Evolutionary conservation across 352 stramenopile species (phyloP), one percentile per base, ranked within the genome.

Genomic region (Globisporangium iwayamae): DNA sequence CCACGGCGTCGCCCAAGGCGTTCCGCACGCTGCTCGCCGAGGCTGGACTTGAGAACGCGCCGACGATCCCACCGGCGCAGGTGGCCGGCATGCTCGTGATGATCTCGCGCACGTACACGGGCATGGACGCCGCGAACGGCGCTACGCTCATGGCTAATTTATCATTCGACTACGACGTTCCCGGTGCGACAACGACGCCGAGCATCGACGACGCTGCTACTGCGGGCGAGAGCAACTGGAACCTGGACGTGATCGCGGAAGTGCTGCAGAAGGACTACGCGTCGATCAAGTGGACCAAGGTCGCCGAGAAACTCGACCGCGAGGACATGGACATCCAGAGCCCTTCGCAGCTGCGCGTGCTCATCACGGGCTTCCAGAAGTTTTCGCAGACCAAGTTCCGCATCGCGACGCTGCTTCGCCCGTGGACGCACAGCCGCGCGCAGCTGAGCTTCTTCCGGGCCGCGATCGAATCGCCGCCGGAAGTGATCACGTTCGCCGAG

Each of bases 21-120:
- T 94, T 97, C 66, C 87, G 89, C 18, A 89, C 85, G 55, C 76
- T 96, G 22, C 65, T 95, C 56, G 80, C 81, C 4, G 89, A 97
- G 65, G 89, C 89, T 32, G 88, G 88, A 3, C 66, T 96, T 4
- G 75, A 79, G 20, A 89, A 94, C 20, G 83, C 87, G 1, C 78
- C 85, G 38, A 93, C 83, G 16, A 93, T 97, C 57, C 85, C 91
- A 11, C 86, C 90, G 20, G 76, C 79, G 2, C 89, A 97, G 56
- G 85, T 96, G 28, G 90, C 90, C 7, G 86, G 89, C 20, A 94
- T 97, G 86, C 70, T 97, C 41, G 75, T 78, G 25, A 96, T 97
- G 87, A 68, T 97, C 1, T 82, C 88, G 34, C 84, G 83, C 22
- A 96, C 87, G 18, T 95, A 88, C 67, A 82, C 78, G 14, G 78